Base-by-base conservation (phyloP, 345 rosid genomes). In the Ailanthus altissimus region DNA sequence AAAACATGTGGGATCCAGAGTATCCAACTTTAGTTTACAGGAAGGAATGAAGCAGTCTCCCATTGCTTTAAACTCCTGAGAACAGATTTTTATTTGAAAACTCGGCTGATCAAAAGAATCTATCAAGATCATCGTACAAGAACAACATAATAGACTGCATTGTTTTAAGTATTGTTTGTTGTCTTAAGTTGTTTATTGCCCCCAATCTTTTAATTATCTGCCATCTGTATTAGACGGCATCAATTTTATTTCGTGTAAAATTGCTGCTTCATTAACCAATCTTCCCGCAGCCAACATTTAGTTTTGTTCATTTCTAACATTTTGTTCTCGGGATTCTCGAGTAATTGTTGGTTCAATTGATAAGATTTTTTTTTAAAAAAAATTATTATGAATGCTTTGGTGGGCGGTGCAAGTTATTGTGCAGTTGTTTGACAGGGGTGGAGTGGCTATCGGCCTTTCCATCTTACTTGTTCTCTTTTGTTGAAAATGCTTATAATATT, bases 1-100 rank as follows among this genome's bases (percentile, higher is more conserved):
- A 83, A 78, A 93, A 87, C 90, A 92, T 93, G 99, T 93, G 99
- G 98, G 86, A 77, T 80, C 98, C 99, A 18, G 91, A 89, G 65
- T 96, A 96, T 77, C 93, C 99, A 36, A 88, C 88, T 5, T 67
- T 94, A 82, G 98, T 92, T 40, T 94, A 81, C 82, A 90, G 68
- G 80, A 76, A 83, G 54, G 92, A 83, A 68, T 92, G 84, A 75
- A 0, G 13, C 49, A 32, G 8, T 16, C 45, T 16, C 2, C 45
- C 45, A 15, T 5, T 0, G 8, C 67, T 62, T 62, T 5, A 57
- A 54, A 57, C 32, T 3, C 26, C 14, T 0, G 32, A 57, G 32
- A 57, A 8, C 4, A 18, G 26, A 23, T 25, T 49, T n/a, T 14
- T 7, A 16, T 40, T 38, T 57, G 28, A 21, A 49, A 57, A 62